phyloP scores from a whole-genome alignment of 2,329 filamentous ascomycete species.

The Sporothrix sp. region DNA sequence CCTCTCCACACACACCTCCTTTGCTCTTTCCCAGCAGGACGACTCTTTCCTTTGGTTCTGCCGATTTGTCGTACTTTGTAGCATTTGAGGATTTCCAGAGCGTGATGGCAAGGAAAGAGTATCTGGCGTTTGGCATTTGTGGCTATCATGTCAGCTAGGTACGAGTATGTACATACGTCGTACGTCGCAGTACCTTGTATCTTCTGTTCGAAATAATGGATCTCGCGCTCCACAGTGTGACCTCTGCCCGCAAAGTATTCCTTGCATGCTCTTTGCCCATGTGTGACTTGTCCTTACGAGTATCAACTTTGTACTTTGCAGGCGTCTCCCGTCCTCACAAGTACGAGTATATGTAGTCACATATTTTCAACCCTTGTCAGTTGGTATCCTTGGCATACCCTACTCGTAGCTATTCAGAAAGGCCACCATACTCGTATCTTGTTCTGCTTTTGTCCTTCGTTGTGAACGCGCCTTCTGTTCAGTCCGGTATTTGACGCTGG shows the following conservation, averaged over 20 bases:
- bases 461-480: background rate
- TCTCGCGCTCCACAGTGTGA: background rate
- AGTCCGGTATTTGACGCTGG: background rate
- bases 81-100: no score
- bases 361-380: background rate
- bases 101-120: background rate
- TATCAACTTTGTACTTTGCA: no score
- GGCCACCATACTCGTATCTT: background rate
- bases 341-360: no score
- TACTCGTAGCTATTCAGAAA: no score
- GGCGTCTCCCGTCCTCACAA: no score
- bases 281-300: background rate
- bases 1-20: constrained; percentile 7
- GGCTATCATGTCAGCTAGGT: no score
- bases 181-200: background rate
- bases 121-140: background rate
- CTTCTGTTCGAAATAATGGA: background rate
- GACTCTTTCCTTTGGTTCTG: background rate
- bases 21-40: constrained; percentile 3
- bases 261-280: background rate
- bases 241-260: constrained; percentile 1
- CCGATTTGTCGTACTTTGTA: background rate
- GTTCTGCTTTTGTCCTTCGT: background rate
- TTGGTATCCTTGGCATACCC: constrained; percentile 14
- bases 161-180: no score